These are phyloP conservation scores for Citrullus amarus DNA, from an alignment of 306 rosid species.

Conservation along the genomic window DNA sequence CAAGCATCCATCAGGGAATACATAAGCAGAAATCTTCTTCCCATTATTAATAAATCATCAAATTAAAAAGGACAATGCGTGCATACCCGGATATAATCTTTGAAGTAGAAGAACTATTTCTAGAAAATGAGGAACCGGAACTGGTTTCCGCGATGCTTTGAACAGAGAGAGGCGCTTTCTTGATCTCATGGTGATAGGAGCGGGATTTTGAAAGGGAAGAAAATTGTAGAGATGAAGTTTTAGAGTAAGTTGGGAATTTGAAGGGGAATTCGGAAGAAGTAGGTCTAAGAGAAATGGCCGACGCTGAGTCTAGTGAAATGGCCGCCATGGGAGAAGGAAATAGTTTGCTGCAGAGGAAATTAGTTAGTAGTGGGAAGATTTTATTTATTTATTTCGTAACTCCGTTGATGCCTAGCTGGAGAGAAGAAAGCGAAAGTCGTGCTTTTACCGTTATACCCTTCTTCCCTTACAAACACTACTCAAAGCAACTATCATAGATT, in stretches of 20 bases:
- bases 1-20: conserved; percentile 14
- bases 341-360: background rate
- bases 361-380: background rate
- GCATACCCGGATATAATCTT: background rate
- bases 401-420: no score
- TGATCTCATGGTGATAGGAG: background rate
- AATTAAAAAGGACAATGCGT: background rate
- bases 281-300: conserved; percentile 8
- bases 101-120: background rate
- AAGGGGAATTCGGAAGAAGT: background rate
- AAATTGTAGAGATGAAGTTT: background rate
- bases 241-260: background rate
- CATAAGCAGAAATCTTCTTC: conserved; percentile 19
- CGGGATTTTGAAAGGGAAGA: conserved; percentile 13
- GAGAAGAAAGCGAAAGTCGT: no score
- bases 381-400: no score
- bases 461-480: no score
- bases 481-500: no score
- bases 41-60: conserved; percentile 12
- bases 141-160: background rate
- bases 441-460: no score
- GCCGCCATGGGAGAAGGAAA: conserved; percentile 31
- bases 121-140: background rate
- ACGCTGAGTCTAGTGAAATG: conserved; percentile 1
- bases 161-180: conserved; percentile 16